Evolutionary conservation across 2,329 filamentous ascomycete species (phyloP).

Genomic region (Orbilia blumenaviensis): DNA sequence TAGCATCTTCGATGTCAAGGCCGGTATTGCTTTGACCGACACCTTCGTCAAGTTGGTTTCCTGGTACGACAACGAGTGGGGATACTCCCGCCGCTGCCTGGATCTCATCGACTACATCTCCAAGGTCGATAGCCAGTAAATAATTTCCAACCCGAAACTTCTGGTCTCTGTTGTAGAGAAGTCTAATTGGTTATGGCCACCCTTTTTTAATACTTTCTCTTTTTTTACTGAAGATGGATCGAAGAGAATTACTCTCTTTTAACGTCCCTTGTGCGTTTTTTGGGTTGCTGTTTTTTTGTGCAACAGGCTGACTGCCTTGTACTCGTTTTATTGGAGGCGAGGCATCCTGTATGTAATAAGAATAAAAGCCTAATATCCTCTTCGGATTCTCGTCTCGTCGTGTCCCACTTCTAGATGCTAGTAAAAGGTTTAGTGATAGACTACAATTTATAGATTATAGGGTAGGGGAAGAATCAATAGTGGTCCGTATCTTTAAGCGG

Average conservation of each 20-base stretch:
- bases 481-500: neutral
- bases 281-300: conserved; percentile 13
- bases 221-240: conserved; percentile 14
- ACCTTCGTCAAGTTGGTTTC: conserved; percentile 99
- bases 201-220: neutral
- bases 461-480: too few relatives aligned
- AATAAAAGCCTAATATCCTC: conserved; percentile 22
- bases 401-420: neutral
- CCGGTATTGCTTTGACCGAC: conserved; percentile 96
- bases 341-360: conserved; percentile 31
- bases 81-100: conserved; percentile 94
- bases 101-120: conserved; percentile 68
- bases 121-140: conserved; percentile 34
- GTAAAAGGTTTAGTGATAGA: neutral
- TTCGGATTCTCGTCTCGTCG: neutral
- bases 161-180: neutral
- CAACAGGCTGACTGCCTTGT: neutral
- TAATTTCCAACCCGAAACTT: neutral
- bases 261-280: conserved; percentile 20
- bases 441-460: too few relatives aligned
- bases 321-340: conserved; percentile 1
- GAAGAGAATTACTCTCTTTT: conserved; percentile 25
- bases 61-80: conserved; percentile 99
- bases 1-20: conserved; percentile 99
- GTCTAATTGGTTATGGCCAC: neutral